A percentile compares a stretch with the other conserved stretches of the same genome.
Conservation (phyloP, 352 stramenopile species). For the Phytophthora litchii region DNA sequence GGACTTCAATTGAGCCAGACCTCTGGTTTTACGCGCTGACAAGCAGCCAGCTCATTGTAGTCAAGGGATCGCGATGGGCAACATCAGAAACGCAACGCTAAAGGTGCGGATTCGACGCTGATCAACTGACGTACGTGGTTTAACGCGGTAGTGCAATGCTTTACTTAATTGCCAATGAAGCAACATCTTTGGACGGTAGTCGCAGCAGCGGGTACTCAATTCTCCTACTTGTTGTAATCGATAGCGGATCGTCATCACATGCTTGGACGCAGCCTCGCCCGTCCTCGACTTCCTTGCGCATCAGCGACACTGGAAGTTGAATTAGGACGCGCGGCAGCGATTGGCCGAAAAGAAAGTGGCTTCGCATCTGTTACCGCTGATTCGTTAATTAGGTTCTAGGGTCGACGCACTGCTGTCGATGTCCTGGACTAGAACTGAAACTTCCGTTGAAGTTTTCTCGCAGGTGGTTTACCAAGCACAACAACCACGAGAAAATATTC, state of each 20-base stretch:
- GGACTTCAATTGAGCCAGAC: slow-evolving; percentile 62
- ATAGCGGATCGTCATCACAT: slow-evolving; percentile 42
- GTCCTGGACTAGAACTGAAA: slow-evolving; percentile 22
- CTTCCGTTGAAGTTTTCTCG: slow-evolving; percentile 19
- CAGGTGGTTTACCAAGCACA: slow-evolving; percentile 1
- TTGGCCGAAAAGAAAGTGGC: slow-evolving; percentile 16
- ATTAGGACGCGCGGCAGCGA: background rate
- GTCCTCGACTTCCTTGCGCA: slow-evolving; percentile 15
- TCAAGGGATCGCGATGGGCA: slow-evolving; percentile 14
- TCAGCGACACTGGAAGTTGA: slow-evolving; percentile 20
- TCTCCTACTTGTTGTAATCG: background rate
- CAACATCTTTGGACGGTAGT: slow-evolving; percentile 1
- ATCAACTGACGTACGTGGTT: slow-evolving; percentile 7
- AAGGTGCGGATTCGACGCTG: background rate
- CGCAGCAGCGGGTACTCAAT: background rate
- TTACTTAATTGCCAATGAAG: too few relatives aligned
- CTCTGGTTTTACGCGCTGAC: too few relatives aligned
- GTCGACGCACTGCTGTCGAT: slow-evolving; percentile 18
- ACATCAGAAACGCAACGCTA: slow-evolving; percentile 23
- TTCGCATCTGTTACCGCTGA: slow-evolving; percentile 2
- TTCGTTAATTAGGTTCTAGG: slow-evolving; percentile 9
- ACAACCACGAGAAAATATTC: slow-evolving; percentile 25
- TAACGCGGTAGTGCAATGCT: slow-evolving; percentile 17
- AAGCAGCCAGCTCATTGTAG: background rate
- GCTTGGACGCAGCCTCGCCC: slow-evolving; percentile 12